Conservation (phyloP, 768 basidiomycete species). For the Panellus pusillus region DNA sequence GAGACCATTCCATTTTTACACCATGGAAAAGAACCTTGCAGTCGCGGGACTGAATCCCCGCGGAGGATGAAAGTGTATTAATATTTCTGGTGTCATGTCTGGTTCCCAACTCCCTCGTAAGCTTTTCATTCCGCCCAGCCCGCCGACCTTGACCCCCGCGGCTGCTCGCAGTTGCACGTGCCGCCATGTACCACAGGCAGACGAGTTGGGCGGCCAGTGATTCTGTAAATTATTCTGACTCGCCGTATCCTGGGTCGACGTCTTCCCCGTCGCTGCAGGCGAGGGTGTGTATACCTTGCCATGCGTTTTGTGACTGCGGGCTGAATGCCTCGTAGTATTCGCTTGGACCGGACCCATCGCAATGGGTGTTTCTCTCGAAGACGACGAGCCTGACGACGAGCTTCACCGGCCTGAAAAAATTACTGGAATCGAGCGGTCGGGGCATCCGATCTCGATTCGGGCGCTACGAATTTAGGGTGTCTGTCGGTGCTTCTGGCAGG, state of each 20-base stretch:
- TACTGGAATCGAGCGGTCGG: slow-evolving; percentile 43
- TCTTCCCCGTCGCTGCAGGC: slow-evolving; percentile 16
- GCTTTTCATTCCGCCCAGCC: not conserved
- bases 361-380: slow-evolving; percentile 49
- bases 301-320: not conserved
- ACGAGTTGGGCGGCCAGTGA: slow-evolving; percentile 9
- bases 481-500: slow-evolving; percentile 38
- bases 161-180: slow-evolving; percentile 9
- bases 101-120: slow-evolving; percentile 5
- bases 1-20: too few species aligned
- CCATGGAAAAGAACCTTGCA: too few species aligned
- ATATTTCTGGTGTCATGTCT: not conserved
- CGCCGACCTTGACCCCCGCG: not conserved
- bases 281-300: slow-evolving; percentile 20
- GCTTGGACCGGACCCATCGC: slow-evolving; percentile 52
- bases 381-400: slow-evolving; percentile 44
- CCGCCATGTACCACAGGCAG: slow-evolving; percentile 16
- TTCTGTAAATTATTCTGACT: slow-evolving; percentile 17
- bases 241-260: slow-evolving; percentile 22
- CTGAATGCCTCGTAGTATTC: slow-evolving; percentile 39
- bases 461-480: slow-evolving; percentile 65
- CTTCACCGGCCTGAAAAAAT: slow-evolving; percentile 26
- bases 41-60: too few species aligned
- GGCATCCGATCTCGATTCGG: slow-evolving; percentile 57
- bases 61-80: not conserved